Percentiles rank a stretch among this genome's conserved stretches.
Conservation (phyloP, 768 basidiomycete species). For the Termitomyces sp. region DNA sequence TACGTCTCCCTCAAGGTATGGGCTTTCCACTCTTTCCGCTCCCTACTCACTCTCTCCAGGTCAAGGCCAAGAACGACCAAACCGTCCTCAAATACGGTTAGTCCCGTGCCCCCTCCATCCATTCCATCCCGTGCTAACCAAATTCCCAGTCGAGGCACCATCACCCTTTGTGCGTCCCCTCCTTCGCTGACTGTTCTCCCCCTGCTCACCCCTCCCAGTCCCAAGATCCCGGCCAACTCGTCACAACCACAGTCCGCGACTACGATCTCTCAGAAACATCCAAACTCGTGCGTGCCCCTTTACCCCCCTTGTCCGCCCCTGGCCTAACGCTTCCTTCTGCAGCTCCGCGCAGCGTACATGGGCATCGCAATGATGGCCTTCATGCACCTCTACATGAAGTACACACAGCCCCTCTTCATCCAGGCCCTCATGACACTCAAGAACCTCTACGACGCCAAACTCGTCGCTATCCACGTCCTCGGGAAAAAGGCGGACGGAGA, state of each 20-base stretch:
- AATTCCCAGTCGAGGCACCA: slow-evolving; percentile 67
- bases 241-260: slow-evolving; percentile 91
- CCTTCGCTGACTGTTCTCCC: neutral
- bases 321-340: too few relatives aligned
- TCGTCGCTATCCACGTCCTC: slow-evolving; percentile 77
- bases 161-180: slow-evolving; percentile 66
- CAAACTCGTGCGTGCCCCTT: slow-evolving; percentile 62
- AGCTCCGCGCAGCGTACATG: slow-evolving; percentile 69
- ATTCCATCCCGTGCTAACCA: slow-evolving; percentile 5
- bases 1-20: slow-evolving; percentile 72
- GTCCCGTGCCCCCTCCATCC: neutral
- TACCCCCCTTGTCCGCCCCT: too few relatives aligned
- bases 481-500: slow-evolving; percentile 82
- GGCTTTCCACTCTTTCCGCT: neutral
- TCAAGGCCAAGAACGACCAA: slow-evolving; percentile 94
- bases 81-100: slow-evolving; percentile 93
- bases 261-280: slow-evolving; percentile 90
- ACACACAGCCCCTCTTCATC: slow-evolving; percentile 95
- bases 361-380: slow-evolving; percentile 87
- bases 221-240: slow-evolving; percentile 66
- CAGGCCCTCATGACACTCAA: slow-evolving; percentile 96
- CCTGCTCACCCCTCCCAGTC: slow-evolving; percentile 36
- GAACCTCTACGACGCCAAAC: slow-evolving; percentile 82
- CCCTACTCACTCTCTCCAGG: slow-evolving; percentile 40
- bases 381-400: slow-evolving; percentile 93